Conservation (phyloP, 805 yeast species). For the Pachysolen tannophilus region DNA sequence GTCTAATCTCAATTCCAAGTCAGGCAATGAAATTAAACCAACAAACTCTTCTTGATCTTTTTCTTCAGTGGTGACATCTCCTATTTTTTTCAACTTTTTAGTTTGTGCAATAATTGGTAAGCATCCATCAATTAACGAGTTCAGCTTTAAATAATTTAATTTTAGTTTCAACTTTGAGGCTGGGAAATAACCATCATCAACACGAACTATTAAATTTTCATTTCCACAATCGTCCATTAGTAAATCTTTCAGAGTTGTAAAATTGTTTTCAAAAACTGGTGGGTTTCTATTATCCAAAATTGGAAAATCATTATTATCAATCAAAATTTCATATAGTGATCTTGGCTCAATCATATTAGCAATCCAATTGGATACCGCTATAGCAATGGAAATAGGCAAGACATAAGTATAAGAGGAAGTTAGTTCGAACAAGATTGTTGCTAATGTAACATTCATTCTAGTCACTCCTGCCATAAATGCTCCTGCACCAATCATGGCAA, state of each 20-base stretch:
- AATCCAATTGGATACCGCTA: conserved; percentile 50
- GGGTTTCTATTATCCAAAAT: conserved; percentile 36
- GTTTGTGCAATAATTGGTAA: conserved; percentile 34
- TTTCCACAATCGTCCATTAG: conserved; percentile 22
- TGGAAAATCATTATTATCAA: conserved; percentile 42
- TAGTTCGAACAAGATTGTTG: conserved; percentile 43
- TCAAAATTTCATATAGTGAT: conserved; percentile 41
- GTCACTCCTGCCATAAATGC: conserved; percentile 53
- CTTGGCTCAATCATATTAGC: conserved; percentile 42
- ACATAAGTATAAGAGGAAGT: conserved; percentile 52
- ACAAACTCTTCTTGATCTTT: conserved; percentile 19
- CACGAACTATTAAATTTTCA: conserved; percentile 1
- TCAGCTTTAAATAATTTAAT: conserved; percentile 28
- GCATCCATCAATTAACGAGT: conserved; percentile 43
- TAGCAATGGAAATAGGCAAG: conserved; percentile 46
- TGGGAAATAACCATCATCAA: conserved; percentile 24
- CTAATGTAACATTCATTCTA: conserved; percentile 45
- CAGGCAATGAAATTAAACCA: conserved; percentile 42
- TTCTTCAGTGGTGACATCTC: conserved; percentile 1
- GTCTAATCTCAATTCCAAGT: conserved; percentile 44
- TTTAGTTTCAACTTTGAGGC: conserved; percentile 27
- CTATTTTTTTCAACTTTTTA: conserved; percentile 4
- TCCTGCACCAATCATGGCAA: conserved; percentile 48
- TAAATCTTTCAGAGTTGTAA: conserved; percentile 32
- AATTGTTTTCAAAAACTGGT: conserved; percentile 22